Evolutionary conservation across 2,329 filamentous ascomycete species (phyloP), one percentile per base, ranked within the genome.

Genomic region (Stromatinia cepivora): DNA sequence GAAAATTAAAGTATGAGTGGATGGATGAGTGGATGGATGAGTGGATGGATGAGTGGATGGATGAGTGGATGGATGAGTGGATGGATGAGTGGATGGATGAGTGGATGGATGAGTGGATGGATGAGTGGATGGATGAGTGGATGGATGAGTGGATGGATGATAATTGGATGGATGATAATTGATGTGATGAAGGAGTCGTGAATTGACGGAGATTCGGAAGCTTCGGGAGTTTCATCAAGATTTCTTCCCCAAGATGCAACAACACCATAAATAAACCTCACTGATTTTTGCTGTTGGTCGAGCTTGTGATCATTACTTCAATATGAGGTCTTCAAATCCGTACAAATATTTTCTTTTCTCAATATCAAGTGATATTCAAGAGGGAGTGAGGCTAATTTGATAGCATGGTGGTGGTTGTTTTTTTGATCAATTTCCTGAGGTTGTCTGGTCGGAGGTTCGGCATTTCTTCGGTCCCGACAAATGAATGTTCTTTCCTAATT

Each of bases 151-250:
- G n/a, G n/a, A n/a, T n/a, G n/a, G n/a, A n/a, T n/a, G n/a, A n/a
- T n/a, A n/a, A n/a, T n/a, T n/a, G n/a, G n/a, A n/a, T n/a, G 20
- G 42, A 22, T 31, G 34, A 48, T 8, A 11, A 70, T 69, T 36
- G 67, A 63, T 31, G 64, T 66, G 25, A 58, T 53, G 84, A n/a
- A 82, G 36, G 84, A 80, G 45, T 50, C 9, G 28, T n/a, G 42
- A 36, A 20, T 20, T 59, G 53, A 58, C 20, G 50, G 50, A 66
- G 50, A 22, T 45, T 53, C 50, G 50, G 63, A 50, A 42, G 11
- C 1, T 25, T 22, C 25, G 36, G 63, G 36, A 28, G 45, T 63
- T 63, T 52, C 17, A n/a, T n/a, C 46, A n/a, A 22, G 28, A 39
- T 28, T 10, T 57, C 54, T 42, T 42, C 4, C 4, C 11, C 39